Base-by-base conservation (phyloP, 805 yeast genomes). In the Maudiozyma barnettii region DNA sequence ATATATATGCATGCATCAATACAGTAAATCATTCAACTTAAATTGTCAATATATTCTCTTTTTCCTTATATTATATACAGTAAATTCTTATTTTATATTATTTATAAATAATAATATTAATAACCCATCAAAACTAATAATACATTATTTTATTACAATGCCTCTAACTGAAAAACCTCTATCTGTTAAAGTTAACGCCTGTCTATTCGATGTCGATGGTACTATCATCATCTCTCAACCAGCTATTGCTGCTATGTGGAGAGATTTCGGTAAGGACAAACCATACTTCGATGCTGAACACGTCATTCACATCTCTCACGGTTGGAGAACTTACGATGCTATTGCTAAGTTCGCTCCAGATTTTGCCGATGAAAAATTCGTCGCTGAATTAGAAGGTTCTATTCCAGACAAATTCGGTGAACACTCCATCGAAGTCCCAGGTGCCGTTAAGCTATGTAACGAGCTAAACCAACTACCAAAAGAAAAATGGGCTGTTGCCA, bases 201-300 rank as follows among this genome's bases (percentile, higher is more conserved):
- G 75, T 53, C 76, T 84, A 52, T 87, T 87, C 67, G 95, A 87
- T 68, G 79, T 89, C 45, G 95, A 87, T 64, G 95, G 95, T 46
- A 87, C 95, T 26, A 71, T 87, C 60, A 87, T 87, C 62, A 79
- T 83, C 65, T 84, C 95, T 38, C 86, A 90, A 50, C 80, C 79
- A 47, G 87, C 93, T 49, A 85, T 86, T 52, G 87, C 84, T 60
- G 83, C 79, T 59, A 79, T 85, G 70, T 87, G 95, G 95, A 77
- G 76, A 58, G 82, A 79, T 50, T 76, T 84, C 60, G 85, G 84
- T 54, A 72, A 73, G 58, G 73, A 77, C 59, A 77, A 83, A 67
- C 79, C 87, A 51, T 77, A 76, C 60, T 81, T 82, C 48, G 78
- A 81, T 65, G 78, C 85, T 16, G 81, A 78, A 53, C 79, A 82